These are phyloP conservation scores for Crithidia sp. DNA, from an alignment of 208 protist species.

Conservation along the genomic window DNA sequence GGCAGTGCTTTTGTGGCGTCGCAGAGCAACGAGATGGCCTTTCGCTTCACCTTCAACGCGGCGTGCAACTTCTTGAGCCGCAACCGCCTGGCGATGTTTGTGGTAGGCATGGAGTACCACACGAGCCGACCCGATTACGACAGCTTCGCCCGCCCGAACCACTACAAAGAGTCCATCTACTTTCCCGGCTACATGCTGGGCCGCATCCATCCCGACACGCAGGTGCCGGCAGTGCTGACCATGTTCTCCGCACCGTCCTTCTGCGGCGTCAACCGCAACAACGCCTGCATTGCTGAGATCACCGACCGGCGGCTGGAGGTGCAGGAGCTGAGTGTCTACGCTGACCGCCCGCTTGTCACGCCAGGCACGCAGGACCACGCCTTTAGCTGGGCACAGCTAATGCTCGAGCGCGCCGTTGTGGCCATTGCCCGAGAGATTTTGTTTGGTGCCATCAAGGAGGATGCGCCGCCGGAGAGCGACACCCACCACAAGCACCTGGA, in stretches of 20 bases:
- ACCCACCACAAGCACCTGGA: constrained; percentile 35
- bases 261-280: constrained; percentile 84
- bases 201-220: constrained; percentile 59
- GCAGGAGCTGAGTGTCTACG: constrained; percentile 59
- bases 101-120: constrained; percentile 86
- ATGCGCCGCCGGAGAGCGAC: constrained; percentile 29
- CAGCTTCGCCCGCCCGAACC: constrained; percentile 68
- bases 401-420: constrained; percentile 61
- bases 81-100: constrained; percentile 64
- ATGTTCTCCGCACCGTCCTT: constrained; percentile 84
- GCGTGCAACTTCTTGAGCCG: constrained; percentile 80
- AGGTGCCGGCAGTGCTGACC: constrained; percentile 62
- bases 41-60: constrained; percentile 82
- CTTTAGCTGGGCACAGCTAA: constrained; percentile 75
- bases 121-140: constrained; percentile 70
- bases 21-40: constrained; percentile 43
- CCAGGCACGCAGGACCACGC: constrained; percentile 71
- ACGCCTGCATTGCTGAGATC: constrained; percentile 61
- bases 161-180: constrained; percentile 83
- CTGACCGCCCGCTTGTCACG: constrained; percentile 56
- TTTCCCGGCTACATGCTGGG: constrained; percentile 79
- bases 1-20: constrained; percentile 68
- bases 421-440: constrained; percentile 62
- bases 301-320: constrained; percentile 43
- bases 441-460: constrained; percentile 40